Base-by-base conservation (phyloP, 441 rosid species). In the Macaranga tanarius region DNA sequence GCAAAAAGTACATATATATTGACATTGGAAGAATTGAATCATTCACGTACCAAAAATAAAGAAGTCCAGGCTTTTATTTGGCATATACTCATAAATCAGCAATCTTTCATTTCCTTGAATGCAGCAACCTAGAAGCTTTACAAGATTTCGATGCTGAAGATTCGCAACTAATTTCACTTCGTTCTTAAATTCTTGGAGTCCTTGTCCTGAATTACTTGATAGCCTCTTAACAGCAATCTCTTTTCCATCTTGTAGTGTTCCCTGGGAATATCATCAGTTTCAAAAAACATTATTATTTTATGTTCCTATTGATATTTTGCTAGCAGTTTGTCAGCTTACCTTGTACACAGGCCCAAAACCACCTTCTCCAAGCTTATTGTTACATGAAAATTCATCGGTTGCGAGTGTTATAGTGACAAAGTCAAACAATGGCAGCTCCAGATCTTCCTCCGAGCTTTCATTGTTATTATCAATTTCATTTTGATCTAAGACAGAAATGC, bases 1-100 rank as follows among this genome's bases (percentile, higher is more conserved):
- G n/a, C n/a, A n/a, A n/a, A n/a, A n/a, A n/a, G n/a, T n/a, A n/a
- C n/a, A n/a, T n/a, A n/a, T n/a, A n/a, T n/a, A n/a, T n/a, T n/a
- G n/a, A n/a, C n/a, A n/a, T n/a, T n/a, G n/a, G n/a, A n/a, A n/a
- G n/a, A n/a, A n/a, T n/a, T n/a, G n/a, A n/a, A n/a, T n/a, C n/a
- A n/a, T n/a, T n/a, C n/a, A n/a, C n/a, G n/a, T 4, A 86, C 87
- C 87, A 16, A 86, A 86, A 67, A 86, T 73, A 65, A 81, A 79
- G 50, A 34, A 73, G 69, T 85, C 84, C 50, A 83, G 73, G 76
- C 86, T 82, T 64, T 63, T 69, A 58, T 84, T 81, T 1, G 81
- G 79, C 84, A 82, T 70, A 73, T 73, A 81, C 23, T 82, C 84
- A 42, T 82, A 80, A 13, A 80, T 57, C 47, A 81, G 73, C 74